A percentile compares a stretch with the other conserved stretches of the same genome.
Evolutionary conservation across 2,329 filamentous ascomycete species (phyloP).

Genomic region (Pyricularia sp.): DNA sequence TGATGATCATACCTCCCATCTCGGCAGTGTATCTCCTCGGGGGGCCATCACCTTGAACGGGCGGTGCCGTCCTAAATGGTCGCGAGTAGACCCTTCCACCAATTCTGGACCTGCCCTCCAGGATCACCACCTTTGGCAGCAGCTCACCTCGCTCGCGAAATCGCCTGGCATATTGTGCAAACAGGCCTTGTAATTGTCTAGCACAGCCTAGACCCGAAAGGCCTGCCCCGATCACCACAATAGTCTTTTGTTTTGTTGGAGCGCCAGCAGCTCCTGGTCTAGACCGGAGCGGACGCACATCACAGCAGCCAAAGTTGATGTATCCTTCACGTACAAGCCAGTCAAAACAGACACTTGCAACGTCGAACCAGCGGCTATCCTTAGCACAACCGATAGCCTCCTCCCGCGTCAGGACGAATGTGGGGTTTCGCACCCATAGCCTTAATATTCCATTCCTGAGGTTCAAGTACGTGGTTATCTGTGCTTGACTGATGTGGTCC

Average conservation of each 20-base stretch:
- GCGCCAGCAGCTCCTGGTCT: slow-evolving; percentile 5
- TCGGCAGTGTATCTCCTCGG: slow-evolving; percentile 64
- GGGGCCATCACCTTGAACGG: background rate
- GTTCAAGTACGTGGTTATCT: slow-evolving; percentile 92
- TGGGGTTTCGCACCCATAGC: slow-evolving; percentile 77
- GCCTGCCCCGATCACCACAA: slow-evolving; percentile 86
- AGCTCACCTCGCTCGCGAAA: slow-evolving; percentile 53
- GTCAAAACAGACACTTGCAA: slow-evolving; percentile 78
- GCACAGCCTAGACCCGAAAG: slow-evolving; percentile 88
- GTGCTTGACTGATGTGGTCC: slow-evolving; percentile 69
- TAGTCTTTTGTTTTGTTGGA: slow-evolving; percentile 45
- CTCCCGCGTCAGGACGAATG: slow-evolving; percentile 65
- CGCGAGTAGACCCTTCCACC: slow-evolving; percentile 90
- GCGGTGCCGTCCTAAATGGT: slow-evolving; percentile 27
- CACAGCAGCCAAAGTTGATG: slow-evolving; percentile 90
- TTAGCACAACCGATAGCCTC: slow-evolving; percentile 85
- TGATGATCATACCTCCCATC: slow-evolving; percentile 97
- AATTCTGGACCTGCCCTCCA: slow-evolving; percentile 78
- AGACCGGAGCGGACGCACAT: slow-evolving; percentile 40
- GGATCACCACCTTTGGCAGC: slow-evolving; percentile 60
- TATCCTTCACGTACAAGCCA: slow-evolving; percentile 87
- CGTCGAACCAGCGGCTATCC: slow-evolving; percentile 76
- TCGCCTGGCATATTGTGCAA: slow-evolving; percentile 61
- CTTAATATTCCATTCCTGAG: slow-evolving; percentile 89
- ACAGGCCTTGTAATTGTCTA: slow-evolving; percentile 77